These are phyloP conservation scores for Pichia sp. DNA, from an alignment of 1,139 yeast genomes.

Conservation along the genomic window DNA sequence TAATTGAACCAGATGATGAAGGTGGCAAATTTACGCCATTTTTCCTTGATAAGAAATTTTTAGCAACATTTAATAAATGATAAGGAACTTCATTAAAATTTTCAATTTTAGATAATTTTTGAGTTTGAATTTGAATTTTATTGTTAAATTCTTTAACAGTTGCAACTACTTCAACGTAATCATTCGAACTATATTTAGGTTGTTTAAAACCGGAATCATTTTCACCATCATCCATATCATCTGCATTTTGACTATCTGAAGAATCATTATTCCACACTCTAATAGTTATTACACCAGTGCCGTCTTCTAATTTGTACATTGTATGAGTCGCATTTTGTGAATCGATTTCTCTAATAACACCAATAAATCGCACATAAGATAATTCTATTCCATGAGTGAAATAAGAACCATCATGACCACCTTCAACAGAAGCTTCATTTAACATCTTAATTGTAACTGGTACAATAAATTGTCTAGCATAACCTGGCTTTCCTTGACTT, in stretches of 20 bases:
- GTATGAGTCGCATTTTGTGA: slow-evolving; percentile 47
- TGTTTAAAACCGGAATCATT: slow-evolving; percentile 9
- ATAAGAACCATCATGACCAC: slow-evolving; percentile 71
- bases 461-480: slow-evolving; percentile 44
- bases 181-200: slow-evolving; percentile 32
- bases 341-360: slow-evolving; percentile 46
- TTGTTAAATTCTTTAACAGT: slow-evolving; percentile 65
- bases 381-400: slow-evolving; percentile 52
- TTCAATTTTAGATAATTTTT: slow-evolving; percentile 51
- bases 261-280: slow-evolving; percentile 61
- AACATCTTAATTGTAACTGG: slow-evolving; percentile 85
- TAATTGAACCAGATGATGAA: not conserved
- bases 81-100: slow-evolving; percentile 74
- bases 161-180: slow-evolving; percentile 69
- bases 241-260: slow-evolving; percentile 10
- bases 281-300: slow-evolving; percentile 71
- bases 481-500: slow-evolving; percentile 23
- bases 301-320: slow-evolving; percentile 67
- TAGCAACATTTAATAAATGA: slow-evolving; percentile 64
- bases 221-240: slow-evolving; percentile 25
- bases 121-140: slow-evolving; percentile 59
- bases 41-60: slow-evolving; percentile 41
- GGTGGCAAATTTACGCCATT: slow-evolving; percentile 26
- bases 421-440: slow-evolving; percentile 52
- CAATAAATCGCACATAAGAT: slow-evolving; percentile 46